Conservation (phyloP, 2,329 filamentous ascomycete genomes). For the Anisogramma anomala region DNA sequence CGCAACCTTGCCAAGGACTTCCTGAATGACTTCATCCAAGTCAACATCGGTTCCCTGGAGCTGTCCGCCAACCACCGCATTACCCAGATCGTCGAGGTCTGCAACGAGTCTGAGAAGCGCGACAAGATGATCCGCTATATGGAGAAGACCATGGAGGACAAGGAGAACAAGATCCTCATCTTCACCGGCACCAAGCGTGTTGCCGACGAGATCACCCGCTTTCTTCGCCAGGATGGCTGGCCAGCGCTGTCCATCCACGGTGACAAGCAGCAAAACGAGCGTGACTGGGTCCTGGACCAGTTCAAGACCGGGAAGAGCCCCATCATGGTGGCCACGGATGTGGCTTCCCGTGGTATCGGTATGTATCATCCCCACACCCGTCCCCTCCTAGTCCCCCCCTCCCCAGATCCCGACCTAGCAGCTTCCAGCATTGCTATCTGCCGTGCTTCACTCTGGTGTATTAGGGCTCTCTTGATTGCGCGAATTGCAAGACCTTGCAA, state of each 20-base stretch:
- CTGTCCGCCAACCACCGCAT: slow-evolving; percentile 96
- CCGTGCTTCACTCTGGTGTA: slow-evolving; percentile 87
- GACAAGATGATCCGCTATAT: slow-evolving; percentile 95
- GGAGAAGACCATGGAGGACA: slow-evolving; percentile 95
- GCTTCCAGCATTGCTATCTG: slow-evolving; percentile 48
- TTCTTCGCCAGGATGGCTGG: slow-evolving; percentile 96
- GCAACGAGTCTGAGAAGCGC: slow-evolving; percentile 94
- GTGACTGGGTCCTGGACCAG: slow-evolving; percentile 98
- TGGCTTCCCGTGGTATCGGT: slow-evolving; percentile 99
- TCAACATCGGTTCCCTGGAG: slow-evolving; percentile 96
- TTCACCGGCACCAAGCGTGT: slow-evolving; percentile 93
- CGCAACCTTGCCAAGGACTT: slow-evolving; percentile 84
- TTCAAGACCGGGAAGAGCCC: slow-evolving; percentile 99
- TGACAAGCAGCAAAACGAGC: slow-evolving; percentile 98
- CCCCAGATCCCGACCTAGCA: slow-evolving; percentile 31
- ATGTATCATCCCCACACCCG: no score
- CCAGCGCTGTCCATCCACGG: slow-evolving; percentile 96
- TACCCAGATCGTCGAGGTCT: slow-evolving; percentile 93
- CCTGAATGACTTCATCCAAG: slow-evolving; percentile 92
- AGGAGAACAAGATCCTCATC: slow-evolving; percentile 87
- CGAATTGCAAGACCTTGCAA: slow-evolving; percentile 72
- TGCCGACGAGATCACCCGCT: slow-evolving; percentile 93
- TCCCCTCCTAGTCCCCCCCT: slow-evolving; percentile 33
- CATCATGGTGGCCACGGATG: slow-evolving; percentile 99
- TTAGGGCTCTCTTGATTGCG: slow-evolving; percentile 79